Base-by-base conservation (phyloP, 2,329 filamentous ascomycete genomes). In the Fusarium sororula region DNA sequence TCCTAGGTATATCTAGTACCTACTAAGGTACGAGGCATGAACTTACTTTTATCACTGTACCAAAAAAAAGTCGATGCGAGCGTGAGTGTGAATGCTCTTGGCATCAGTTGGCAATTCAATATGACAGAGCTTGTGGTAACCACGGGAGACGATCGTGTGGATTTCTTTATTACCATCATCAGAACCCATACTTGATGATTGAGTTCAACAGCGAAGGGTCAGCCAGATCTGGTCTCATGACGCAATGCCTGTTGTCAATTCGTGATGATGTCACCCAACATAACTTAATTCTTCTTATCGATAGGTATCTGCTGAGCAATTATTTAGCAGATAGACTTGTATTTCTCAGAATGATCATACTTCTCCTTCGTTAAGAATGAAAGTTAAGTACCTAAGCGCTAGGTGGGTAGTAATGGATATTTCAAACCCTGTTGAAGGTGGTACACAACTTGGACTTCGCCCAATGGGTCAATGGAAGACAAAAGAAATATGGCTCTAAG, bases 241-340 rank as follows among this genome's bases (percentile, higher is more conserved):
- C 60, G 66, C 56, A 73, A 73, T 73, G 48, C 44, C 57, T 67
- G 54, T 50, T 50, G 65, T 58, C 57, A 55, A 60, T 55, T 62
- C 60, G 73, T 66, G 65, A 72, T 72, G 59, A 73, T 66, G 60
- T 61, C 62, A 74, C 38, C 53, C 37, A 60, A 60, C 70, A 71
- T 71, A 63, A 57, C 56, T 32, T 60, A 50, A 54, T 63, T 24
- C 10, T 57, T 54, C 30, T 60, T 50, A 41, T 58, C 18, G 30
- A 38, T 37, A 51, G 22, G 22, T 41, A 44, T 60, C 37, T 60
- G 8, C 45, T 30, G 12, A 22, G 26, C 12, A 44, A 47, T 42
- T 37, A n/a, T 32, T 24, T 48, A 35, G 32, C 7, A 15, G 30
- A 18, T 28, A 47, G 48, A 42, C 22, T 30, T 41, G 17, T 26